Evolutionary conservation across 345 rosid species (phyloP), one percentile per base, ranked within the genome.

Genomic region (Kernera saxatilis): DNA sequence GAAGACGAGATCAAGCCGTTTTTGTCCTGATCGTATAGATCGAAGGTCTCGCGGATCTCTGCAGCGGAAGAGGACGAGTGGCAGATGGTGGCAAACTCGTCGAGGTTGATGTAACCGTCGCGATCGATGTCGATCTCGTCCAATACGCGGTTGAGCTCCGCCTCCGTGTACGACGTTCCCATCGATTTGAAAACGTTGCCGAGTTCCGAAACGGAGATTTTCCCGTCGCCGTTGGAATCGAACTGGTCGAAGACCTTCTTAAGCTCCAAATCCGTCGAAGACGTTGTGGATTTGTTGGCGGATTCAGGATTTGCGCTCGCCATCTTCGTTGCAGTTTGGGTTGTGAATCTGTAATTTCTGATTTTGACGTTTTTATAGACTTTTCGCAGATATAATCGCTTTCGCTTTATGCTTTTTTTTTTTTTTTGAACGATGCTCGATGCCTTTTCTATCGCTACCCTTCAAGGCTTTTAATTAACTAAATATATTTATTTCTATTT

Each of bases 181-280:
- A 84, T 76, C 18, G 96, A 63, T 41, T 84, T 73, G 79, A 93
- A 59, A 19, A 93, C 92, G 17, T 69, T 79, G 4, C 84, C 78
- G 55, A 92, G 93, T 68, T 92, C 98, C 0, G 65, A 6, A 1
- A 69, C 70, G 8, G 96, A 92, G 90, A 92, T 90, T 86, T 81
- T 86, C 21, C 98, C 97, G 62, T 92, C 98, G 51, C 82, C 78
- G 78, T 92, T 90, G 60, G 90, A 11, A 54, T 92, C 98, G 86
- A 92, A 92, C 49, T 85, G 84, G 76, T 88, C 9, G 81, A 92
- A 92, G 43, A 92, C 83, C 40, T 49, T 80, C 75, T 80, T 71
- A 5, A 92, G 85, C 72, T 92, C 87, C 17, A 78, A 56, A 32
- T 68, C 73, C 13, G 58, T 72, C 22, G 70, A 29, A 8, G 70